phyloP scores from a whole-genome alignment of 1,284 basidiomycete species.

The Pyrrhoderma noxium region DNA sequence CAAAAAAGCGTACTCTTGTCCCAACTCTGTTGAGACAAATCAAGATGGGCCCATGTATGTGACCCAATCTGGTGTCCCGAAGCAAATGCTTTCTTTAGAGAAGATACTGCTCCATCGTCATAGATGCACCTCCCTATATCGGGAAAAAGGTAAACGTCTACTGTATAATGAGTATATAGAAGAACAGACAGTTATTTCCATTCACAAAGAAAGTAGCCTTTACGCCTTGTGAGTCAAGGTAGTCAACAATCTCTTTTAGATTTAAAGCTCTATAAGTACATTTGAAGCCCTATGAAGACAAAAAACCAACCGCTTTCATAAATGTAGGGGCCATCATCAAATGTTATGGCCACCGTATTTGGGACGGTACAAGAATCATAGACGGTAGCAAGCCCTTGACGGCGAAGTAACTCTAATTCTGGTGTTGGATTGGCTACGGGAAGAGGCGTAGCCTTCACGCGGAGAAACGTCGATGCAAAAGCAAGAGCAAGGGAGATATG shows the following conservation, averaged over 20 bases:
- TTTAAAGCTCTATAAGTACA: not conserved
- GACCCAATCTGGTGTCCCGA: slow-evolving; percentile 15
- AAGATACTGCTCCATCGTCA: slow-evolving; percentile 27
- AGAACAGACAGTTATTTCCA: slow-evolving; percentile 14
- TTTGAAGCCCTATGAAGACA: not conserved
- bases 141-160: slow-evolving; percentile 1
- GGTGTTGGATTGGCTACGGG: slow-evolving; percentile 9
- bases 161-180: not conserved
- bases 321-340: slow-evolving; percentile 18
- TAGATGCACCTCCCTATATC: slow-evolving; percentile 36
- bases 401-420: slow-evolving; percentile 13
- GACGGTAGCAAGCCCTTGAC: slow-evolving; percentile 14
- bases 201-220: slow-evolving; percentile 39
- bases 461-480: not conserved
- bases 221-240: slow-evolving; percentile 24
- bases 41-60: slow-evolving; percentile 16
- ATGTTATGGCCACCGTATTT: slow-evolving; percentile 14
- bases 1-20: slow-evolving; percentile 12
- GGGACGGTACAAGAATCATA: slow-evolving; percentile 13
- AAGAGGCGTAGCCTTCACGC: not conserved
- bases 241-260: slow-evolving; percentile 21
- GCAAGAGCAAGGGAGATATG: not conserved
- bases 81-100: slow-evolving; percentile 32
- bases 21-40: slow-evolving; percentile 11
- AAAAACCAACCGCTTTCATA: slow-evolving; percentile 13